phyloP scores from a whole-genome alignment of 1,284 basidiomycete species.

The Naganishia liquefaciens region DNA sequence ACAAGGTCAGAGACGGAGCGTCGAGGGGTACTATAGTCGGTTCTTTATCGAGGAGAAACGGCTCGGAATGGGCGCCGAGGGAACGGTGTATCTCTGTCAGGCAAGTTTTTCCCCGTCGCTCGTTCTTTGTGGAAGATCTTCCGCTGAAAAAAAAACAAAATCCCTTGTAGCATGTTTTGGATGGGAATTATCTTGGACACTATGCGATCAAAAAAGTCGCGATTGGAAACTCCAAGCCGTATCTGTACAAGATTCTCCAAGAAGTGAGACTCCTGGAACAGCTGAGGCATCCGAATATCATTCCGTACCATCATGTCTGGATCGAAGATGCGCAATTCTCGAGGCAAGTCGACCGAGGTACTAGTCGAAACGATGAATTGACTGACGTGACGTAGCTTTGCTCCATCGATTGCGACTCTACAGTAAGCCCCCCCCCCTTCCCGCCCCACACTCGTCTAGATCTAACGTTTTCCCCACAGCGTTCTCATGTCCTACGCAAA shows the following conservation, averaged over 20 bases:
- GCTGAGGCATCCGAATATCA: slow-evolving; percentile 86
- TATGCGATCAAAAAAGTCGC: slow-evolving; percentile 96
- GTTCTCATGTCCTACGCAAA: slow-evolving; percentile 93
- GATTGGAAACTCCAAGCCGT: slow-evolving; percentile 80
- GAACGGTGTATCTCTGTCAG: slow-evolving; percentile 82
- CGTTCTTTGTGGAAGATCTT: not conserved
- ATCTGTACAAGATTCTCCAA: slow-evolving; percentile 74
- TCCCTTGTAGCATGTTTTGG: slow-evolving; percentile 74
- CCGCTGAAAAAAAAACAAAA: no score
- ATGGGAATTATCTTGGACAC: slow-evolving; percentile 71
- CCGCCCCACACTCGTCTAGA: not conserved
- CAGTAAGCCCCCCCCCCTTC: slow-evolving; percentile 59
- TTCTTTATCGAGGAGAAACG: slow-evolving; percentile 85
- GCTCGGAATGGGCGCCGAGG: slow-evolving; percentile 89
- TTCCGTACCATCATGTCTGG: slow-evolving; percentile 95
- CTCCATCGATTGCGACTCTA: slow-evolving; percentile 76
- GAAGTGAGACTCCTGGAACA: slow-evolving; percentile 82
- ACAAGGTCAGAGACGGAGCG: slow-evolving; percentile 41
- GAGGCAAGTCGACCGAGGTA: slow-evolving; percentile 35
- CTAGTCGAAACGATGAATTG: not conserved
- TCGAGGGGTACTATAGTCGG: slow-evolving; percentile 59
- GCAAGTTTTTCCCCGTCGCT: slow-evolving; percentile 54
- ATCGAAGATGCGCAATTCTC: slow-evolving; percentile 82
- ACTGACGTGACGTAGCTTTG: slow-evolving; percentile 43
- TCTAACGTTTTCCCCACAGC: slow-evolving; percentile 51